Evolutionary conservation across 1,284 basidiomycete species (phyloP), one percentile per base, ranked within the genome.

Genomic region (Stereum hirsutum): DNA sequence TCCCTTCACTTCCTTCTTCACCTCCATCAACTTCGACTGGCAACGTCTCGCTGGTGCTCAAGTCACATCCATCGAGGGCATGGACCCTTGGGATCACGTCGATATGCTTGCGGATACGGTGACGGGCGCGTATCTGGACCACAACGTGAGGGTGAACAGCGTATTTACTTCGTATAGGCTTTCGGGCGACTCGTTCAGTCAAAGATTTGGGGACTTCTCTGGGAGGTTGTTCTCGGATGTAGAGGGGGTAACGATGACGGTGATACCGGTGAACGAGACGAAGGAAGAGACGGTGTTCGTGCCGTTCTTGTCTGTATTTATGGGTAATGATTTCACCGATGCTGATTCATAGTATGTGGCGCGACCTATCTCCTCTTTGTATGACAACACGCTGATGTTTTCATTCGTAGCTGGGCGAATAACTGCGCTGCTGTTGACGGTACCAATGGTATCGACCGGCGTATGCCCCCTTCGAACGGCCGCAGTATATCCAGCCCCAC

Each of bases 121-220:
- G 19, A 72, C 73, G 2, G 76, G 78, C 8, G 80, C 78, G 55
- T 81, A 74, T 53, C 59, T 81, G 27, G 76, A 80, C 52, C 76
- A 78, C 46, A 72, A 72, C 30, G 69, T 80, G 33, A 70, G 78
- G 42, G 73, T 80, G 30, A 81, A 81, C 59, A 76, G 74, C 41
- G 78, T 74, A 7, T 76, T 77, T 57, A 72, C 68, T 28, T 75
- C 74, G 52, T 81, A 81, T 53, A 61, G 75, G 7, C 71, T 81
- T 44, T 58, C 62, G 2, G 64, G 57, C 17, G 8, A 19, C 21
- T 12, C 14, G 1, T 38, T 38, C 24, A 24, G 21, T 12, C 36
- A 38, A 17, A 20, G 28, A 30, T 11, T 81, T 41, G 79, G 68
- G 23, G 76, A 80, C 54, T 62, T 78, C 34, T 76, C 78, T 31